These are phyloP conservation scores for Neopestalotiopsis clavispora DNA, from an alignment of 2,329 filamentous ascomycete species.

Conservation along the genomic window DNA sequence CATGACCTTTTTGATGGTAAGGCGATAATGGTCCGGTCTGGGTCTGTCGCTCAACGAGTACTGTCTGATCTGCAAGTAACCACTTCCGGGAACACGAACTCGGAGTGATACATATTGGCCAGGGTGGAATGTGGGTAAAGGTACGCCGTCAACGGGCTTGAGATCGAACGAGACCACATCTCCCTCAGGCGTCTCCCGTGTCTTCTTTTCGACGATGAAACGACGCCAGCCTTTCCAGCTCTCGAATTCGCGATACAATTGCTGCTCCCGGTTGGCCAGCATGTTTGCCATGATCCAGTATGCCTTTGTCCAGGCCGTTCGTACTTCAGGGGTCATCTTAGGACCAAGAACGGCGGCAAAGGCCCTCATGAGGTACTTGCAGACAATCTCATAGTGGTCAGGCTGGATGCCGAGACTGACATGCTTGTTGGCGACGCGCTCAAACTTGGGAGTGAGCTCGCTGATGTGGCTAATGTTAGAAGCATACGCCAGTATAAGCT, in stretches of 20 bases:
- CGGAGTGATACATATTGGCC: slow-evolving; percentile 76
- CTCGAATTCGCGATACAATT: slow-evolving; percentile 65
- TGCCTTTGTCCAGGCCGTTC: slow-evolving; percentile 71
- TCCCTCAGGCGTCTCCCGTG: slow-evolving; percentile 60
- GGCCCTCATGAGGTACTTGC: slow-evolving; percentile 69
- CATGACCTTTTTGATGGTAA: slow-evolving; percentile 72
- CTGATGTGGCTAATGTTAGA: slow-evolving; percentile 69
- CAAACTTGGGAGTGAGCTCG: slow-evolving; percentile 57
- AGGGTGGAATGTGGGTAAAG: slow-evolving; percentile 67
- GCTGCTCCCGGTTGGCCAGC: slow-evolving; percentile 69
- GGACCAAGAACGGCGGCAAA: slow-evolving; percentile 71
- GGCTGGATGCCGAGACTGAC: slow-evolving; percentile 71
- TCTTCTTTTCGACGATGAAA: slow-evolving; percentile 69
- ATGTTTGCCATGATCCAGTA: slow-evolving; percentile 77
- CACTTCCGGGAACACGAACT: slow-evolving; percentile 59
- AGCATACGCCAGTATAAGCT: slow-evolving; percentile 72
- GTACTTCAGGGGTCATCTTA: slow-evolving; percentile 67
- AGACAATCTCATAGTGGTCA: slow-evolving; percentile 74
- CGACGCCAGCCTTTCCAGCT: slow-evolving; percentile 71
- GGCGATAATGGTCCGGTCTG: slow-evolving; percentile 66
- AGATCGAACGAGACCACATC: slow-evolving; percentile 76
- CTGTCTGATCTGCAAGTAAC: slow-evolving; percentile 69
- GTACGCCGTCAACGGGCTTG: slow-evolving; percentile 62
- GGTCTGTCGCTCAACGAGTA: slow-evolving; percentile 75
- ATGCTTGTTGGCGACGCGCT: slow-evolving; percentile 73